Evolutionary conservation across 2,329 filamentous ascomycete genomes (phyloP).

Genomic region (Neoarthrinium moseri): DNA sequence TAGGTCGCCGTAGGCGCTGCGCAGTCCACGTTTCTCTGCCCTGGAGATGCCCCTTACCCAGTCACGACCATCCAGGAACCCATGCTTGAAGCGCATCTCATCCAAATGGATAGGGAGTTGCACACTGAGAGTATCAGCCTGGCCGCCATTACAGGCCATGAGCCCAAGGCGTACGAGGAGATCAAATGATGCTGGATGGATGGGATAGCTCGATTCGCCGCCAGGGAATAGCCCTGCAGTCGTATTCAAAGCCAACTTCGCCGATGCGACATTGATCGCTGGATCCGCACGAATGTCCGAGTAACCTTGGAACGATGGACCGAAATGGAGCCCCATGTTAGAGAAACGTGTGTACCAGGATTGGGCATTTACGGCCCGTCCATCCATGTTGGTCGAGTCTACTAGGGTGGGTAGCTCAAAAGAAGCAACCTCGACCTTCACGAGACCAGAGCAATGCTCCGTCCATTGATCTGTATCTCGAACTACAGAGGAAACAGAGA

Average conservation of each 20-base stretch:
- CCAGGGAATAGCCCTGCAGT: too few relatives aligned
- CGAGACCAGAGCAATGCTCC: slow-evolving; percentile 14
- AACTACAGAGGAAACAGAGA: slow-evolving; percentile 10
- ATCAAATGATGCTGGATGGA: slow-evolving; percentile 20
- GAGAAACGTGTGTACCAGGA: slow-evolving; percentile 14
- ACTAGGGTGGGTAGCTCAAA: too few relatives aligned
- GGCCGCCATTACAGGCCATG: slow-evolving; percentile 18
- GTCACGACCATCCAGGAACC: too few relatives aligned
- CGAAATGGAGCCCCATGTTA: slow-evolving; percentile 12
- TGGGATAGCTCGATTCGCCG: slow-evolving; percentile 16
- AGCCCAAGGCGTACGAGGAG: slow-evolving; percentile 16
- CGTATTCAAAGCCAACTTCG: too few relatives aligned
- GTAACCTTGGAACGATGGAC: slow-evolving; percentile 10
- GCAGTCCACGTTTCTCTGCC: slow-evolving; percentile 12
- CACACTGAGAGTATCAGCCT: slow-evolving; percentile 8
- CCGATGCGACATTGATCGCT: too few relatives aligned
- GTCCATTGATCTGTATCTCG: slow-evolving; percentile 10
- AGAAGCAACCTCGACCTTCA: slow-evolving; percentile 11
- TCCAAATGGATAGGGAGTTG: slow-evolving; percentile 17
- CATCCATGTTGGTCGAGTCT: too few relatives aligned
- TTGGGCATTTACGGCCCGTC: neutral
- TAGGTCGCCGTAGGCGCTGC: slow-evolving; percentile 12
- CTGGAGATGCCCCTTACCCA: too few relatives aligned
- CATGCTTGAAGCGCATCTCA: slow-evolving; percentile 12
- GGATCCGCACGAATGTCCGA: slow-evolving; percentile 11